A percentile compares a stretch with the other conserved stretches of the same genome.
Conservation (phyloP, 78 protist species). For the Dictyostelium intermedium region DNA sequence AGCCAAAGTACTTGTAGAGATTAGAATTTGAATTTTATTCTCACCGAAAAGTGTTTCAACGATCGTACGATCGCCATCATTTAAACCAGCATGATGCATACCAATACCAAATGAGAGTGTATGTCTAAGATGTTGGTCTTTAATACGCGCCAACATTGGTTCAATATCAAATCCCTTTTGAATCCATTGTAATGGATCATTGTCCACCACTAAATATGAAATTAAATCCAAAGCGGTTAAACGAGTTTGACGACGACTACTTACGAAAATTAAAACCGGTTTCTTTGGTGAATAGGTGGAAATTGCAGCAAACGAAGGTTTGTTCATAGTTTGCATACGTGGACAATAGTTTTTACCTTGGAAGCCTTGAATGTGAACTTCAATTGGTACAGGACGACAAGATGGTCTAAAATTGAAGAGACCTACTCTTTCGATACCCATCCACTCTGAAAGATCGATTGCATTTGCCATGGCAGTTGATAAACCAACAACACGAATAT, state of each 20-base stretch:
- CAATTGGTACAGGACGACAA: conserved; percentile 98
- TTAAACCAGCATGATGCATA: conserved; percentile 99
- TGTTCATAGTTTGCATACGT: conserved; percentile 99
- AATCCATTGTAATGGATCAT: conserved; percentile 73
- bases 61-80: conserved; percentile 84
- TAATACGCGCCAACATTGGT: conserved; percentile 7
- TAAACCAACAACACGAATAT: conserved; percentile 97
- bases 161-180: conserved; percentile 54
- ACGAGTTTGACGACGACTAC: conserved; percentile 99
- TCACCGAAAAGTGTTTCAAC: conserved; percentile 93
- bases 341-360: conserved; percentile 99
- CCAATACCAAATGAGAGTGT: conserved; percentile 98
- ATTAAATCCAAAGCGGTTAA: conserved; percentile 98
- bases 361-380: conserved; percentile 90
- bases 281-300: conserved; percentile 78
- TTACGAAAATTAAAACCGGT: conserved; percentile 98
- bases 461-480: conserved; percentile 99
- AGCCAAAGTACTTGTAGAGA: conserved; percentile 99
- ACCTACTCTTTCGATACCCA: conserved; percentile 92
- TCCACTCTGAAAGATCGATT: conserved; percentile 97
- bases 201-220: conserved; percentile 82
- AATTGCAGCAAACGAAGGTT: conserved; percentile 96
- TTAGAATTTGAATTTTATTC: conserved; percentile 94
- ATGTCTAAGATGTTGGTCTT: conserved; percentile 89
- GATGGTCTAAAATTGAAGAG: conserved; percentile 97